Conservation (phyloP, 2,329 filamentous ascomycete species). For the Trichophyton verrucosum region DNA sequence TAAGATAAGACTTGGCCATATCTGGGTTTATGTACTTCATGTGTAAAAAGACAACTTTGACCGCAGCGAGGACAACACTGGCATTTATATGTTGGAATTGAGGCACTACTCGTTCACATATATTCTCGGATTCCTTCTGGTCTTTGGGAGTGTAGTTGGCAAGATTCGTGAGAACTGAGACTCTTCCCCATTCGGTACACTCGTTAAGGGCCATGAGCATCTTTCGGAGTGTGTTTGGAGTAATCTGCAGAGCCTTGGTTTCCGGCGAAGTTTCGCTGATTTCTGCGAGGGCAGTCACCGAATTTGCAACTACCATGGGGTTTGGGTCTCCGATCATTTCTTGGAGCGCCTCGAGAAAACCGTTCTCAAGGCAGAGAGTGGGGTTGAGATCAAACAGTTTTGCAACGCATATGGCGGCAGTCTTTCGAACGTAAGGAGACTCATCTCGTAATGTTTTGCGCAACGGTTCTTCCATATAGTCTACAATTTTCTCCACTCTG, state of each 20-base stretch:
- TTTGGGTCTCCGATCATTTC: constrained; percentile 96
- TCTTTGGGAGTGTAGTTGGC: constrained; percentile 80
- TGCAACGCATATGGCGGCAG: constrained; percentile 91
- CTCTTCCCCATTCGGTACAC: constrained; percentile 95
- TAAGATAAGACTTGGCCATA: constrained; percentile 70
- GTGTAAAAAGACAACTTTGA: constrained; percentile 94
- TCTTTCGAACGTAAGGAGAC: constrained; percentile 96
- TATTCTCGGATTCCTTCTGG: constrained; percentile 92
- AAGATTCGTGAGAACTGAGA: constrained; percentile 81
- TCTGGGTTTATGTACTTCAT: constrained; percentile 77
- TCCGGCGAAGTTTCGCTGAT: constrained; percentile 85
- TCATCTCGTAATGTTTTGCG: constrained; percentile 94
- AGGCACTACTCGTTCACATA: constrained; percentile 88
- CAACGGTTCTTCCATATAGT: constrained; percentile 98
- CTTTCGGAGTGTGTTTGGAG: constrained; percentile 76
- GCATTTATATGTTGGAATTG: constrained; percentile 99
- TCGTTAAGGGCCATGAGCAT: constrained; percentile 93
- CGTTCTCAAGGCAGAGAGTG: constrained; percentile 85
- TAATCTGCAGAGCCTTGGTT: constrained; percentile 74
- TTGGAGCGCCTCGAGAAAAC: constrained; percentile 84
- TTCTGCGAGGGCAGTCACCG: constrained; percentile 82
- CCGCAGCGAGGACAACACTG: constrained; percentile 89
- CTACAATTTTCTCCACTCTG: constrained; percentile 96
- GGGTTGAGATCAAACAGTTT: constrained; percentile 96
- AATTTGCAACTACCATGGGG: constrained; percentile 98